These are phyloP conservation scores for Multifurca ochricompacta DNA, from an alignment of 768 basidiomycete genomes.

Conservation along the genomic window DNA sequence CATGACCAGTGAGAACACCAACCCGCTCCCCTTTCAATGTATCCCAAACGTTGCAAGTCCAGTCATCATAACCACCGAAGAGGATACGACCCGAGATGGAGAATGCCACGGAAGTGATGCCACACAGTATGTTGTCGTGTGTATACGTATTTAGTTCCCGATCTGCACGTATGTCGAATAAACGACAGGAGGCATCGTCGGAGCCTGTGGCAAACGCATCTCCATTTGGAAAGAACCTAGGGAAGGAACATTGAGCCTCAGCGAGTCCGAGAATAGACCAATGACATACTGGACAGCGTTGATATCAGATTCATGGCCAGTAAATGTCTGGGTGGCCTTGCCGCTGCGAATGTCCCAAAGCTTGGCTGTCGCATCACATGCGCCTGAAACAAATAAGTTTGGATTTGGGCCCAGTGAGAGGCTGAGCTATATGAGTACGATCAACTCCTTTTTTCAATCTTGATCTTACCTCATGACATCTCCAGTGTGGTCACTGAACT, in stretches of 20 bases:
- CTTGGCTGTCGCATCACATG: conserved; percentile 97
- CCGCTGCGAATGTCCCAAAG: conserved; percentile 98
- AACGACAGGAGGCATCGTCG: conserved; percentile 95
- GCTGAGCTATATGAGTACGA: conserved; percentile 36
- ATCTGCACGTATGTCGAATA: conserved; percentile 97
- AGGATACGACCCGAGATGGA: conserved; percentile 95
- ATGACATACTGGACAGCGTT: conserved; percentile 90
- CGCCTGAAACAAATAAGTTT: conserved; percentile 96
- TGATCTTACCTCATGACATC: conserved; percentile 92
- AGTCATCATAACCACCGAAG: conserved; percentile 98
- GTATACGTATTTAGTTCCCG: conserved; percentile 95
- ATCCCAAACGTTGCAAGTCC: conserved; percentile 99
- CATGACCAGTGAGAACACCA: conserved; percentile 94
- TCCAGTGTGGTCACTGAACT: conserved; percentile 98
- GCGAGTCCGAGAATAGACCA: background rate
- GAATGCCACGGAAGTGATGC: conserved; percentile 98
- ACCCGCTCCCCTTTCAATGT: conserved; percentile 97
- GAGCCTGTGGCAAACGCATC: conserved; percentile 99
- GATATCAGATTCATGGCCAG: conserved; percentile 97
- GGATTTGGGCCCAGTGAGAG: conserved; percentile 91
- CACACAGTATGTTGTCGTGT: conserved; percentile 97
- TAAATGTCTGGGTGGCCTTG: conserved; percentile 96
- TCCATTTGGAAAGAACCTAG: conserved; percentile 97
- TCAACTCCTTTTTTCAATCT: background rate
- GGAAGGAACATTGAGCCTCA: conserved; percentile 4